Evolutionary conservation across 2,329 filamentous ascomycete genomes (phyloP), one percentile per base, ranked within the genome.

Genomic region (Xylaria sp.): DNA sequence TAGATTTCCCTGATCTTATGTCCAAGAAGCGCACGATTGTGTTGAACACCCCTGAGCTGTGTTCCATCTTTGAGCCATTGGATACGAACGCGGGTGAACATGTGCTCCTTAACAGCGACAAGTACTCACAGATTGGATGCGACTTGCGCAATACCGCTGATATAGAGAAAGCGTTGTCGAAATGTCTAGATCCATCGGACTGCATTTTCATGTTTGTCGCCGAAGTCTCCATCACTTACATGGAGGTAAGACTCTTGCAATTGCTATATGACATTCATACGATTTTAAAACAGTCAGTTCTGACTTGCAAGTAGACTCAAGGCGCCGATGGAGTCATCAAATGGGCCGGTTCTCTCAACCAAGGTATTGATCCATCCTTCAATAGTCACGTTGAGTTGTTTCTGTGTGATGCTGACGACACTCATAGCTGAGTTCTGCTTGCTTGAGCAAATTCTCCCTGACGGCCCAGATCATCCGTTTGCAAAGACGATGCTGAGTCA

Each of bases 161-260:
- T 13, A 77, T 97, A 8, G 78, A 87, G 59, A 70, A 76, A 4
- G 78, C 84, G 3, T 75, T 96, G 23, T 79, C 80, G 16, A 75
- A 75, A 9, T 79, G 88, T 50, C 71, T 91, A 1, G 77, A 87
- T 46, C 71, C 87, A 13, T 71, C 80, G 1, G 76, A 83, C 6
- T 85, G 83, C 60, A 79, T 81, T 2, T 81, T 96, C 1, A 77
- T 97, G 23, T 96, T 94, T 68, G 82, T 92, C 30, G 92, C 92
- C 0, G 93, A 97, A 74, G 92, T 96, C 11, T 95, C 92, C 2
- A 84, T 96, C 47, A 94, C 91, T 0, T 96, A 96, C 68, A 95
- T 96, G 90, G 85, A 91, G 60, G 62, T 64, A 52, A 58, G 57
- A 47, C 16, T 49, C 23, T 7, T 35, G 2, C 4, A 16, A 1